Percentiles rank a stretch among this genome's conserved stretches.
Evolutionary conservation across 345 rosid species (phyloP).

Genomic region (Eucalyptus melliodora): DNA sequence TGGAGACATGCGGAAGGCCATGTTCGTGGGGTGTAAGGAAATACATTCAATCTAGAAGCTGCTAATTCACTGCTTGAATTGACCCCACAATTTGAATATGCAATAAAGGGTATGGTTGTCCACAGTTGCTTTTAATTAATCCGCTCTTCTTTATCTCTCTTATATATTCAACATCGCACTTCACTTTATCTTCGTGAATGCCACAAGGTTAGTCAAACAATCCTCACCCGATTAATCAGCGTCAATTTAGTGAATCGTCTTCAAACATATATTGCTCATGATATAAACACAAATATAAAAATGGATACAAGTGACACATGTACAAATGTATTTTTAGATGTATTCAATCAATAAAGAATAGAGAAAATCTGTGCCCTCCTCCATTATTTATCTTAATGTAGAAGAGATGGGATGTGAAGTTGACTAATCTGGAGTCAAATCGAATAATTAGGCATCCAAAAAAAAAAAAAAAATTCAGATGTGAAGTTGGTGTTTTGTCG

Average conservation of each 20-base stretch:
- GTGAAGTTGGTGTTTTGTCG: background rate
- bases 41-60: background rate
- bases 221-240: background rate
- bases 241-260: rapidly evolving
- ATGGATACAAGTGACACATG: rapidly evolving
- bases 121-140: background rate
- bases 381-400: background rate
- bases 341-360: no score
- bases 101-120: background rate
- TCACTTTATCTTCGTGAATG: no score
- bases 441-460: background rate
- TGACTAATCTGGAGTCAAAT: no score
- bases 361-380: rapidly evolving
- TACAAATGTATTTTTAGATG: no score
- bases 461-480: background rate
- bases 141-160: background rate
- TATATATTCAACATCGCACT: background rate
- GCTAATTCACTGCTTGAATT: background rate
- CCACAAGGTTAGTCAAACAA: rapidly evolving
- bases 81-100: background rate
- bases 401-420: background rate
- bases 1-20: background rate
- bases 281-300: no score
- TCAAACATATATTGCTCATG: background rate
- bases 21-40: background rate